phyloP scores from a whole-genome alignment of 2,329 filamentous ascomycete species.

The Lachnellula suecica region DNA sequence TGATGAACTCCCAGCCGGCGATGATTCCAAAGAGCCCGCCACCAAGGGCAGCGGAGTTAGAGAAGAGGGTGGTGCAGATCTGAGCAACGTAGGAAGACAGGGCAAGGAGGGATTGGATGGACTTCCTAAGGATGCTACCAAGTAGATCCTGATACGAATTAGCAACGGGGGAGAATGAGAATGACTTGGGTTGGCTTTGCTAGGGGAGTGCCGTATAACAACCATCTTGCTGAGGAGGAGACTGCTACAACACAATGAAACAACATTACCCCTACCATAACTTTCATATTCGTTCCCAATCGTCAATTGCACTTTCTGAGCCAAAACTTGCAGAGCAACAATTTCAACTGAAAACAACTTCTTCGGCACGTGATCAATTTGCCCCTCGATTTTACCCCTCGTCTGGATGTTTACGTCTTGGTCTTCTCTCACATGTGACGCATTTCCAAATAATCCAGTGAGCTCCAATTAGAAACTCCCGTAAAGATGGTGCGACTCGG shows the following conservation, averaged over 20 bases:
- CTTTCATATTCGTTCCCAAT: neutral
- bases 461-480: no score
- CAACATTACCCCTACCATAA: neutral
- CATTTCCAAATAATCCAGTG: no score
- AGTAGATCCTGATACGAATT: neutral
- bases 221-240: no score
- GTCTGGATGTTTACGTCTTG: neutral
- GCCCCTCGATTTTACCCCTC: slow-evolving; percentile 3
- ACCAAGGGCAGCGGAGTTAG: slow-evolving; percentile 55
- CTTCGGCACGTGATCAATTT: neutral
- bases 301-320: neutral
- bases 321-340: neutral
- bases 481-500: no score
- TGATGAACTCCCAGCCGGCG: slow-evolving; percentile 52
- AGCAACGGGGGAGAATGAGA: neutral
- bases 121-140: slow-evolving; percentile 52
- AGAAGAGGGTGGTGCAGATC: slow-evolving; percentile 47
- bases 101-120: slow-evolving; percentile 55
- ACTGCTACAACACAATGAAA: no score
- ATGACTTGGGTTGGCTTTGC: no score
- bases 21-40: slow-evolving; percentile 56
- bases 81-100: slow-evolving; percentile 63
- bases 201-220: no score
- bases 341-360: neutral
- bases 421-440: no score